Conservation (phyloP, 108 stramenopile genomes). For the Stephanodiscus triporus region DNA sequence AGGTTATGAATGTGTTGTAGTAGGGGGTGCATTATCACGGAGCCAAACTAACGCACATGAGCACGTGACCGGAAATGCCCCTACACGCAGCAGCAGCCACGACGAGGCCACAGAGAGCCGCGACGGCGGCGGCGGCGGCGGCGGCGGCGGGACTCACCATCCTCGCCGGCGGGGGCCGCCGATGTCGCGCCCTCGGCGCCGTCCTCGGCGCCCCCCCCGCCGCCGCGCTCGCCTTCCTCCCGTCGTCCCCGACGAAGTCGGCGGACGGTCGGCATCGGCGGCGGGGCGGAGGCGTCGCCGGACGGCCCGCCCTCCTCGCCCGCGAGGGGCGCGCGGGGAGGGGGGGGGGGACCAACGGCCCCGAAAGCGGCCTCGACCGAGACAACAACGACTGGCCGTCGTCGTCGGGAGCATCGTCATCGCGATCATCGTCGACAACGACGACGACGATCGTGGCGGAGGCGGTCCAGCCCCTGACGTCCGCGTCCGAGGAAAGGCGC, state of each 20-base stretch:
- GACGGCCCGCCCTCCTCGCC: neutral
- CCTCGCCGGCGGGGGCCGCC: neutral
- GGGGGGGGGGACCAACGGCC: neutral
- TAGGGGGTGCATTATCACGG: too few species aligned
- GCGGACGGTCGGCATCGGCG: neutral
- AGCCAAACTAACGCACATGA: too few species aligned
- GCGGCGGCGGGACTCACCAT: neutral
- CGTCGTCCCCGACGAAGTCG: neutral
- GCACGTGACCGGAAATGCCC: too few species aligned
- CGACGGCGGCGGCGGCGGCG: neutral
- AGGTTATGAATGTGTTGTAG: too few species aligned
- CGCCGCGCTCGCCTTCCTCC: neutral
- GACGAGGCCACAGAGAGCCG: neutral
- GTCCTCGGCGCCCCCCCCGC: neutral
- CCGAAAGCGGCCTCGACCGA: neutral
- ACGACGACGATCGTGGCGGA: constrained; percentile 21
- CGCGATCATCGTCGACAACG: neutral
- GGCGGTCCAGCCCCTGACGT: constrained; percentile 43
- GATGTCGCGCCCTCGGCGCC: too few species aligned
- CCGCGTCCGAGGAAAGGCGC: constrained; percentile 39
- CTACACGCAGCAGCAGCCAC: neutral
- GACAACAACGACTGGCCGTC: too few species aligned
- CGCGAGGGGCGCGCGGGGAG: neutral
- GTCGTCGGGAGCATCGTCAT: too few species aligned
- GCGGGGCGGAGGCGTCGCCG: neutral